phyloP scores from a whole-genome alignment of 768 basidiomycete species.

The Serpula lacrymans region DNA sequence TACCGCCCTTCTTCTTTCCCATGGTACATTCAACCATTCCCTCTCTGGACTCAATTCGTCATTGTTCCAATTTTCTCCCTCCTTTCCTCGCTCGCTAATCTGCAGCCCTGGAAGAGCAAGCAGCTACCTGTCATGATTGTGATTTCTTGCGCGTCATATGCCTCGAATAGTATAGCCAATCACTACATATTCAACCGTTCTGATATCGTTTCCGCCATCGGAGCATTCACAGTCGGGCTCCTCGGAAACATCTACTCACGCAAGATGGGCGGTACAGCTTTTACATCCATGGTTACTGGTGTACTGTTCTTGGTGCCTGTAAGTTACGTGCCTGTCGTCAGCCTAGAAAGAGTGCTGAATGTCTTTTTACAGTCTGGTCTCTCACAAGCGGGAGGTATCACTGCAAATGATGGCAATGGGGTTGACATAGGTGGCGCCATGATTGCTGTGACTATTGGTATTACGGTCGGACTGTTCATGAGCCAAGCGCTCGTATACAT shows the following conservation, averaged over 20 bases:
- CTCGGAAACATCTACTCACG: conserved; percentile 81
- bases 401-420: conserved; percentile 73
- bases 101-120: conserved; percentile 69
- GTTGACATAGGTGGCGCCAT: conserved; percentile 86
- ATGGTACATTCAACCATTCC: conserved; percentile 84
- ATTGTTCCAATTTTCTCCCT: conserved; percentile 76
- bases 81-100: conserved; percentile 69
- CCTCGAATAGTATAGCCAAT: conserved; percentile 78
- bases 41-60: conserved; percentile 70
- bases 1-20: conserved; percentile 60
- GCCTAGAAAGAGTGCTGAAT: conserved; percentile 2
- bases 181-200: conserved; percentile 83
- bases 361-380: conserved; percentile 60
- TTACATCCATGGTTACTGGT: conserved; percentile 88
- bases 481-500: conserved; percentile 85
- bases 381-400: conserved; percentile 82
- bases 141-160: conserved; percentile 78
- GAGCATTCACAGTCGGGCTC: conserved; percentile 77
- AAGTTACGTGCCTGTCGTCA: conserved; percentile 27
- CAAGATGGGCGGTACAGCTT: conserved; percentile 80
- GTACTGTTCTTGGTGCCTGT: conserved; percentile 86
- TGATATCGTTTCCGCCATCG: conserved; percentile 82
- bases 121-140: conserved; percentile 81
- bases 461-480: conserved; percentile 87
- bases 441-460: conserved; percentile 88